A percentile compares a stretch with the other conserved stretches of the same genome.
Conservation (phyloP, 495 filamentous ascomycete genomes). For the Penicillium verhagenii region DNA sequence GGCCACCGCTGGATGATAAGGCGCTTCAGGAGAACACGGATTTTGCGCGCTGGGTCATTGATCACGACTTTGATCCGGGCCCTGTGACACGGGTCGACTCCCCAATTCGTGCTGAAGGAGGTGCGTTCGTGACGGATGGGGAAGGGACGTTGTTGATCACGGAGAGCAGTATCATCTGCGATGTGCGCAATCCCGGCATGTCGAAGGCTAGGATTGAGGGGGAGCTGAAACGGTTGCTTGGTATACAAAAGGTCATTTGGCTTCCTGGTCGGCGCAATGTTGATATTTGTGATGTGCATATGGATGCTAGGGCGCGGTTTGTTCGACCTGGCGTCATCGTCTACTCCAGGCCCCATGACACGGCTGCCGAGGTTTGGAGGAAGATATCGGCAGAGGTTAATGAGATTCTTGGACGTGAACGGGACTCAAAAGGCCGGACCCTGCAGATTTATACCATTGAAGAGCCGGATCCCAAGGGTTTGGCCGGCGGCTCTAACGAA, state of each 20-base stretch:
- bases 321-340: conserved; percentile 25
- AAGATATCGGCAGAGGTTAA: conserved; percentile 22
- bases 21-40: conserved; percentile 19
- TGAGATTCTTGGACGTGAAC: conserved; percentile 16
- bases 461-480: conserved; percentile 18
- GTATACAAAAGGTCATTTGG: conserved; percentile 31
- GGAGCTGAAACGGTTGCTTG: conserved; percentile 24
- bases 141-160: conserved; percentile 29
- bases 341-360: conserved; percentile 16
- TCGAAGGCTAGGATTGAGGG: conserved; percentile 19
- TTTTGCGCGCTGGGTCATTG: conserved; percentile 24
- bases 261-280: conserved; percentile 22
- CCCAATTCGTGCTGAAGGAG: conserved; percentile 24
- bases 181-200: conserved; percentile 25
- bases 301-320: conserved; percentile 28
- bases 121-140: conserved; percentile 26
- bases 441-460: conserved; percentile 24
- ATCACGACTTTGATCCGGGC: conserved; percentile 11
- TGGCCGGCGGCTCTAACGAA: conserved; percentile 17
- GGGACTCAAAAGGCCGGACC: conserved; percentile 24
- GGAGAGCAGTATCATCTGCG: conserved; percentile 29
- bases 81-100: conserved; percentile 19
- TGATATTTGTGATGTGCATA: conserved; percentile 29
- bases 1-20: conserved; percentile 17
- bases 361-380: conserved; percentile 16